Evolutionary conservation across 106 monocot genomes (phyloP).

Genomic region (Triglochin maritima): DNA sequence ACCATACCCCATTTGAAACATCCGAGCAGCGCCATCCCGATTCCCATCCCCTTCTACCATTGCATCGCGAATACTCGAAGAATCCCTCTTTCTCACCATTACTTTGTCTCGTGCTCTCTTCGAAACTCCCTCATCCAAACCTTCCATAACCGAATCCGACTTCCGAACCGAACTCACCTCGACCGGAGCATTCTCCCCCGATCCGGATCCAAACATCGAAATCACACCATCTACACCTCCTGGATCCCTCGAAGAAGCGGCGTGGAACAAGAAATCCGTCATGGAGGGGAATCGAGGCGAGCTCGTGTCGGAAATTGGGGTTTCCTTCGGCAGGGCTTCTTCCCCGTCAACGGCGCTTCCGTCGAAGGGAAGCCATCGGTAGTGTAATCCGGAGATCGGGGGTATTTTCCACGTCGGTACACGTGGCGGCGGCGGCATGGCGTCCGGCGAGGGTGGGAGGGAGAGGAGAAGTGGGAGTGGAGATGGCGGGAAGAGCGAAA

Average conservation of each 20-base stretch:
- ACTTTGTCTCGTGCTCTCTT: too few species aligned
- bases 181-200: slow-evolving; percentile 19
- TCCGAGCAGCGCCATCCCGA: slow-evolving; percentile 2
- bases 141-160: slow-evolving; percentile 31
- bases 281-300: slow-evolving; percentile 30
- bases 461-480: neutral
- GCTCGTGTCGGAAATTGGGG: slow-evolving; percentile 2
- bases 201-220: slow-evolving; percentile 43
- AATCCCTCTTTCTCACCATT: too few species aligned
- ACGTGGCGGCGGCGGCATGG: slow-evolving; percentile 8
- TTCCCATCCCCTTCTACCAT: neutral
- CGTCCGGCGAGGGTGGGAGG: neutral
- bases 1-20: slow-evolving; percentile 44
- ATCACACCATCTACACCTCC: slow-evolving; percentile 3
- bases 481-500: neutral
- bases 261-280: slow-evolving; percentile 37
- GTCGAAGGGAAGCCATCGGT: slow-evolving; percentile 22
- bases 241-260: slow-evolving; percentile 8
- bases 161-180: slow-evolving; percentile 30
- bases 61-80: too few species aligned
- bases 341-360: neutral
- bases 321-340: neutral
- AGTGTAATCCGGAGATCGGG: slow-evolving; percentile 17
- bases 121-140: too few species aligned
- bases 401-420: slow-evolving; percentile 31